Base-by-base conservation (phyloP, 441 rosid species). In the Breynia disticha region DNA sequence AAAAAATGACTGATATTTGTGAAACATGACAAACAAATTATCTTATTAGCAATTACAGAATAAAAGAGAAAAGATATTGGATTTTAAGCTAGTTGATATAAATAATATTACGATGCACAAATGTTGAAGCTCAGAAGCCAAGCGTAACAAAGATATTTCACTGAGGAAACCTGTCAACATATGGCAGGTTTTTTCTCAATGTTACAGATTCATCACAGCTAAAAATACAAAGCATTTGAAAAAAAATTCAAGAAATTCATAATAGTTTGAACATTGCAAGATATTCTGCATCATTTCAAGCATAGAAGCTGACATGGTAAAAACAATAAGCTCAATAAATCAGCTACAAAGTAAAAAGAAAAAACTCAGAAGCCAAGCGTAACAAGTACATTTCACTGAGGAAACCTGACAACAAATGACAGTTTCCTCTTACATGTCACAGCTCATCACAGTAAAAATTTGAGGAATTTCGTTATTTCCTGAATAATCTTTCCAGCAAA, bases 111-210 rank as follows among this genome's bases (percentile, higher is more conserved):
- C 2, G 3, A 41, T 41, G n/a, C 44, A 41, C 15, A 41, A 28
- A 28, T 28, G 35, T 28, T 3, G 44, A 66, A 67, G 73, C 83
- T 61, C 72, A 64, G 66, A 72, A 79, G 81, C 80, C 81, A 79
- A 78, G 83, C 77, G 75, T 76, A 82, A 79, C 89, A 71, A 68
- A 38, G 42, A 47, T 18, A 77, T 73, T 81, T 74, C 84, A 79
- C 54, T 0, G 71, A 74, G 72, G 75, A 76, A 64, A 41, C 64
- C 67, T 45, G n/a, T n/a, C n/a, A n/a, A n/a, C n/a, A n/a, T 38
- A 32, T 24, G 6, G 43, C 16, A 46, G 59, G 56, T 37, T 32
- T 59, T 63, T 64, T 55, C 77, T 76, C 67, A 67, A 65, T 69
- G 76, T 71, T 72, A 76, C 48, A 2, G 57, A 62, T 43, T 74